Percentiles rank a stretch among this genome's conserved stretches.
Evolutionary conservation across 1,139 yeast genomes (phyloP).

Genomic region (Yamadazyma mexicana): DNA sequence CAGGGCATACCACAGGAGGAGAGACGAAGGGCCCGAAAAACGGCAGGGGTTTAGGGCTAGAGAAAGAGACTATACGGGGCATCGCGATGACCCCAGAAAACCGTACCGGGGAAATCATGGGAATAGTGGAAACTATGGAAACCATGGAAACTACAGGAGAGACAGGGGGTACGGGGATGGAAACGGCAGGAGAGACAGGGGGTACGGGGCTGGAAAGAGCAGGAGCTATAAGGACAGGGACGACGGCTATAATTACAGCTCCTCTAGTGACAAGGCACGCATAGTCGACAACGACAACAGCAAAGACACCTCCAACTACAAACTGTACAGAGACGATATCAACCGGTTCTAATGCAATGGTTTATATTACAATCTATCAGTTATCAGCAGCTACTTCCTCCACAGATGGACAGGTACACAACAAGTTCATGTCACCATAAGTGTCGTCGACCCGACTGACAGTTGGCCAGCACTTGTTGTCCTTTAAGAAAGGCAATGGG

Average conservation of each 20-base stretch:
- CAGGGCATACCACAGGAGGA: not conserved
- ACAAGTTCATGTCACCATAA: constrained; percentile 87
- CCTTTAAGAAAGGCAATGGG: constrained; percentile 73
- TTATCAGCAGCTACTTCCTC: constrained; percentile 52
- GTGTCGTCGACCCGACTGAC: constrained; percentile 92
- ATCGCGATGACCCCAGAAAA: too few relatives aligned
- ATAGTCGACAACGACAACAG: not conserved
- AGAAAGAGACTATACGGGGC: not conserved
- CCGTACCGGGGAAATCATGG: not conserved
- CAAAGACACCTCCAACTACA: constrained; percentile 1
- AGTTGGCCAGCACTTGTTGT: constrained; percentile 90
- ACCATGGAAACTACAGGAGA: not conserved
- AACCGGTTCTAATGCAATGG: constrained; percentile 3
- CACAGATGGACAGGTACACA: constrained; percentile 90
- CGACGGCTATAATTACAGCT: too few relatives aligned
- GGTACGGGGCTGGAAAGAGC: not conserved
- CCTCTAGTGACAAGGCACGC: too few relatives aligned
- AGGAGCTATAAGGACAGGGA: too few relatives aligned
- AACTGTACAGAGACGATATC: constrained; percentile 3
- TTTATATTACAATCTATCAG: constrained; percentile 1
- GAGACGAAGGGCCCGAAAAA: too few relatives aligned
- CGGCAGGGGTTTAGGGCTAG: not conserved
- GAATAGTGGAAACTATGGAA: not conserved
- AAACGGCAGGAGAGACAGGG: too few relatives aligned
- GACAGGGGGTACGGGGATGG: not conserved